Conservation (phyloP, 805 yeast genomes). For the Cephaloascus albidus region DNA sequence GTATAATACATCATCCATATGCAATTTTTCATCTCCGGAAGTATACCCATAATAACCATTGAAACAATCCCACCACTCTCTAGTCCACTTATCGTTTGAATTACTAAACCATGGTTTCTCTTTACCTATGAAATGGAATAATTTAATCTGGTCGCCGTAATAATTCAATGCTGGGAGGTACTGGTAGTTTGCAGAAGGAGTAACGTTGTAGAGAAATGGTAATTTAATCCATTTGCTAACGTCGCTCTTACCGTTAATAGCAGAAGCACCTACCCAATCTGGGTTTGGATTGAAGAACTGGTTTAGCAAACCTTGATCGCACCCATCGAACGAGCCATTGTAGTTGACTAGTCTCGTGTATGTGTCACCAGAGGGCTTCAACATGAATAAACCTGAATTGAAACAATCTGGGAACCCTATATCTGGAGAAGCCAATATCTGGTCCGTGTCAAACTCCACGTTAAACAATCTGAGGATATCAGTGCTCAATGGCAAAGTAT, state of each 20-base stretch:
- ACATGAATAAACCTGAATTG: conserved; percentile 27
- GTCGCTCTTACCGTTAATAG: background rate
- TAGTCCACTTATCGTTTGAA: background rate
- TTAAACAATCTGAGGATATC: conserved; percentile 19
- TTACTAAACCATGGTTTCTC: conserved; percentile 43
- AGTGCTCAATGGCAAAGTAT: conserved; percentile 38
- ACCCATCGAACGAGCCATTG: conserved; percentile 30
- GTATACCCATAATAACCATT: conserved; percentile 18
- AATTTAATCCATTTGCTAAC: conserved; percentile 25
- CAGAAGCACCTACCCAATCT: conserved; percentile 22
- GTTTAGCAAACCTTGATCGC: conserved; percentile 36
- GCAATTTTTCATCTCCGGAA: too few species aligned
- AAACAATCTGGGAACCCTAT: conserved; percentile 31
- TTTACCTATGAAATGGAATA: conserved; percentile 63
- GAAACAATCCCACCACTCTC: conserved; percentile 31
- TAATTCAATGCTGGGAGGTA: conserved; percentile 30
- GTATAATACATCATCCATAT: too few species aligned
- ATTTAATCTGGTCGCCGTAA: conserved; percentile 26
- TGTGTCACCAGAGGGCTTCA: conserved; percentile 20
- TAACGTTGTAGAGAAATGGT: conserved; percentile 33
- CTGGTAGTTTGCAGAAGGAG: conserved; percentile 31
- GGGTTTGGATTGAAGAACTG: conserved; percentile 32
- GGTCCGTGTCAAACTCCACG: conserved; percentile 15
- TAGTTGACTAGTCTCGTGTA: conserved; percentile 15
- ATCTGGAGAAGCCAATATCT: conserved; percentile 27